Base-by-base conservation (phyloP, 768 basidiomycete species). In the Floccularia luteovirens region DNA sequence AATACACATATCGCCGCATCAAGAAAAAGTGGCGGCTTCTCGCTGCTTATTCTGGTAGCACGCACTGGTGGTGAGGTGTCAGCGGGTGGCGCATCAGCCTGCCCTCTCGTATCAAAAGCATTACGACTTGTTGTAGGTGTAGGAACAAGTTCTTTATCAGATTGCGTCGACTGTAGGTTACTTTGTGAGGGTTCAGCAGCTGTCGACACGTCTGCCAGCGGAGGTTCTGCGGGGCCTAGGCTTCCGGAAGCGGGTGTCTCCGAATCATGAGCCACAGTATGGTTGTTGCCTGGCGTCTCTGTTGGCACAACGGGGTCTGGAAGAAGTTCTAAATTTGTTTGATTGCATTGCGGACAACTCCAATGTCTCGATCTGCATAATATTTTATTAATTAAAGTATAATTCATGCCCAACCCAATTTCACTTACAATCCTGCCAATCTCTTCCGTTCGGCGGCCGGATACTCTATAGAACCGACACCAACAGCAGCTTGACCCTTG, bases 391-490 rank as follows among this genome's bases (percentile, higher is more conserved):
- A 11, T 24, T 14, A 11, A 7, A 13, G 14, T 5, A 10, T 27
- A 39, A 19, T 27, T 5, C 16, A 17, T 13, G n/a, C 4, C 8
- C 24, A 23, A 6, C 21, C 44, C 14, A 10, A 30, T 44, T 12
- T 43, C 1, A 67, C 86, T 56, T 57, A 89, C 90, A 87, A 50
- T 39, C 63, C 63, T 14, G 90, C 90, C 20, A 92, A 67, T 40
- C 90, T 75, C 59, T 77, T 88, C 42, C 90, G 74, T 57, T 92
- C 90, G 12, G 66, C 59, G 14, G 70, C 54, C 17, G 86, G 86
- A 53, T 80, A 80, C 48, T 92, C 90, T 36, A 92, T 70, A 12
- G 88, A 86, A n/a, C 90, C 90, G 23, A 92, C 80, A 22, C 90
- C 89, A 22, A 81, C 76, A 12, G 90, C 87, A 32, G 83, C 79